Percentiles rank a stretch among this genome's conserved stretches.
Conservation (phyloP, 257 asterid genomes). For the Asclepias syriaca region DNA sequence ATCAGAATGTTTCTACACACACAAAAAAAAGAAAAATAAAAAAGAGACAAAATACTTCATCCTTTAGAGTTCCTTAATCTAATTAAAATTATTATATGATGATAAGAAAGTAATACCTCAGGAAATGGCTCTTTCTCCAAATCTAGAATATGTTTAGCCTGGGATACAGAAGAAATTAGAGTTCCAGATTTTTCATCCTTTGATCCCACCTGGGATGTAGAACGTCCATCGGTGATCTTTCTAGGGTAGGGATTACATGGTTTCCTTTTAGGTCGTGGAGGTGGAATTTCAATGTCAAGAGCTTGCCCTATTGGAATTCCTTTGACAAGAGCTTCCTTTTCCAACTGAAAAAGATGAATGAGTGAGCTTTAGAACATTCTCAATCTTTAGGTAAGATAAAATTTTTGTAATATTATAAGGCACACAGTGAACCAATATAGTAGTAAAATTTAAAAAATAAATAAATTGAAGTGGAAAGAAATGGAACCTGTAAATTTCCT, state of each 20-base stretch:
- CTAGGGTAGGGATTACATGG: conserved; percentile 95
- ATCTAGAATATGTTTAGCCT: conserved; percentile 30
- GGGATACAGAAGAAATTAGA: conserved; percentile 38
- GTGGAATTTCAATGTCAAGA: conserved; percentile 93
- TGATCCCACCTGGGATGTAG: conserved; percentile 43
- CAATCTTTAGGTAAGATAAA: neutral
- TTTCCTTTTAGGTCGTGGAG: conserved; percentile 97
- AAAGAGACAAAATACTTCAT: conserved; percentile 9
- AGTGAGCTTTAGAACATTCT: conserved; percentile 3
- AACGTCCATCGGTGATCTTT: conserved; percentile 44
- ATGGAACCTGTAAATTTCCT: neutral
- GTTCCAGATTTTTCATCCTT: conserved; percentile 51
- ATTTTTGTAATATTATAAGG: neutral
- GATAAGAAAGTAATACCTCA: conserved; percentile 48
- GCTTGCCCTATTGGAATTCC: conserved; percentile 74
- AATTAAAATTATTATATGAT: neutral
- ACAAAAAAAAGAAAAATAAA: neutral
- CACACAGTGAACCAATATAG: neutral
- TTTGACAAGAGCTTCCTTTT: conserved; percentile 78
- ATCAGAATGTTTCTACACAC: conserved; percentile 45
- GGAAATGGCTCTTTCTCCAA: conserved; percentile 51
- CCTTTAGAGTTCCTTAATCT: neutral
- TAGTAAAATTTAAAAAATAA: neutral
- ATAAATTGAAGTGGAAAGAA: neutral
- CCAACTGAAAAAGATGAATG: conserved; percentile 52